Base-by-base conservation (phyloP, 805 yeast genomes). In the Nakazawaea pomicola region DNA sequence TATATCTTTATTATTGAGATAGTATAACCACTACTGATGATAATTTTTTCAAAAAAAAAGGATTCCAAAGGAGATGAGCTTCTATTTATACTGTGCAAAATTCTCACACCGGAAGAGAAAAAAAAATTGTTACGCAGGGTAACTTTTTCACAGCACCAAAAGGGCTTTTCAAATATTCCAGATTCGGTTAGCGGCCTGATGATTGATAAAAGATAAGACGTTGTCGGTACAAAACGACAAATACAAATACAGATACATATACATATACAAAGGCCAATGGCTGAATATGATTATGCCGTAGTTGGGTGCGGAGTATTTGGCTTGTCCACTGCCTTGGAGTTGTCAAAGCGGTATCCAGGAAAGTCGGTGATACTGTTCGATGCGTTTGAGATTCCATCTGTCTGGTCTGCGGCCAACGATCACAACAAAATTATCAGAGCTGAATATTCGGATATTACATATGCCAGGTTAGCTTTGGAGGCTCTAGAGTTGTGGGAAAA, bases 1-100 rank as follows among this genome's bases (percentile, higher is more conserved):
- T 78, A 78, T 72, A 68, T 68, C 71, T 75, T 68, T 62, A 33
- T 40, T 41, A 55, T 61, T 65, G 78, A 72, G 76, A 74, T 78
- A 79, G 85, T 76, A 78, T 78, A 79, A 78, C 85, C 85, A 76
- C 86, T 79, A 79, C 86, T 77, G 83, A 79, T 79, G 85, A 68
- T 73, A 50, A 51, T 45, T 56, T 54, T 54, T 55, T 51, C 47
- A 62, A 52, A 29, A 25, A 53, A 56, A 59, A 61, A 62, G 53
- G 12, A 19, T 33, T 33, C 24, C 15, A 54, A 43, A 40, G 49
- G 60, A 65, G 57, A 55, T 47, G 41, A 17, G 33, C 36, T 46
- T 45, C 18, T 28, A 49, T 65, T 55, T 65, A 64, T 62, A 63
- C 45, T 45, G 7, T n/a, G n/a, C n/a, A n/a, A n/a, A n/a, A n/a